Conservation (phyloP, 768 basidiomycete species). For the Leccinum incarnatum region DNA sequence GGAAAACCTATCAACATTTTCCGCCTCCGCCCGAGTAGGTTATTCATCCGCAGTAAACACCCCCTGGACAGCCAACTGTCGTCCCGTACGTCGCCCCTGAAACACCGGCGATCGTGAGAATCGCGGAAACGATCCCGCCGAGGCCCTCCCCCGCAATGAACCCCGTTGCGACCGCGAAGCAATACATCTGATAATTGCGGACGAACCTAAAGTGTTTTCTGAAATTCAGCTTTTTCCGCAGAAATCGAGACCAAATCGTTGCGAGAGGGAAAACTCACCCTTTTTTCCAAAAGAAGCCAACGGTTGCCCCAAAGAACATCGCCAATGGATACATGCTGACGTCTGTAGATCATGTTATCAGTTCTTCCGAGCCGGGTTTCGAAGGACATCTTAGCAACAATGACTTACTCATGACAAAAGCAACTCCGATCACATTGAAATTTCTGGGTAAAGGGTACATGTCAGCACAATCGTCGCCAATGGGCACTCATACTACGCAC, state of each 20-base stretch:
- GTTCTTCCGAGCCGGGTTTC: not conserved
- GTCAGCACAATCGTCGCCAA: not conserved
- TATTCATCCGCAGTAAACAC: constrained; percentile 25
- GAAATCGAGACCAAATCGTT: not conserved
- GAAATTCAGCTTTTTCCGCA: not conserved
- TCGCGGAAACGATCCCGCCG: constrained; percentile 34
- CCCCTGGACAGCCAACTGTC: constrained; percentile 29
- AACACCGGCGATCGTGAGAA: constrained; percentile 30
- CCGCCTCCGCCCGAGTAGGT: not conserved
- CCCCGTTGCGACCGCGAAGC: constrained; percentile 38
- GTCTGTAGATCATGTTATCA: not conserved
- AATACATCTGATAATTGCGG: constrained; percentile 22
- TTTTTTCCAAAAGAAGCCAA: not conserved
- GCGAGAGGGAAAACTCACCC: not conserved
- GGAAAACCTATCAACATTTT: too few species aligned
- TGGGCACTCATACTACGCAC: not conserved
- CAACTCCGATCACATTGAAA: not conserved
- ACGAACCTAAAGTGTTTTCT: not conserved
- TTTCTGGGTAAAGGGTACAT: not conserved
- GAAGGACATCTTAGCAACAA: not conserved
- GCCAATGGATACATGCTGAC: not conserved
- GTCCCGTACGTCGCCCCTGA: constrained; percentile 28
- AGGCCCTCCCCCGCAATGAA: constrained; percentile 41
- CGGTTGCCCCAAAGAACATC: not conserved
- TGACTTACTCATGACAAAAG: not conserved